A percentile compares a stretch with the other conserved stretches of the same genome.
Evolutionary conservation across 192 early-diverging fungal genomes (phyloP).

Genomic region (Kappamyces sp.): DNA sequence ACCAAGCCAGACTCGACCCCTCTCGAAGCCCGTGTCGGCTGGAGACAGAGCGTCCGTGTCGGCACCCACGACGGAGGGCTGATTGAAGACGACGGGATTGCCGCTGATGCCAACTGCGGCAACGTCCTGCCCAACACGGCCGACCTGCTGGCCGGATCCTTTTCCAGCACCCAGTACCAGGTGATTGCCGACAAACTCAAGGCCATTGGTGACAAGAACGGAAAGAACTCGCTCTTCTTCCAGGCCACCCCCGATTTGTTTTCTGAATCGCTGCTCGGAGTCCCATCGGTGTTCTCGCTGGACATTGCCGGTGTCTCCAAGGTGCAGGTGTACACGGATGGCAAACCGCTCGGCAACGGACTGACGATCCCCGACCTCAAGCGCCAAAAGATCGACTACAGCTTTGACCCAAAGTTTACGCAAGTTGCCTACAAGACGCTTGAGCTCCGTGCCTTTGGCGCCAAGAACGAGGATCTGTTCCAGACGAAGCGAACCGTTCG

Average conservation of each 20-base stretch:
- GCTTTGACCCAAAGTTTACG: no score
- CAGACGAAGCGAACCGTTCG: no score
- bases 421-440: no score
- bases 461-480: no score
- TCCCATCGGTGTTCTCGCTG: no score
- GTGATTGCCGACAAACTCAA: conserved; percentile 15
- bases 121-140: conserved; percentile 7
- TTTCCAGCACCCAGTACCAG: background rate
- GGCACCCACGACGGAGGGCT: conserved; percentile 6
- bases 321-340: no score
- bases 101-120: conserved; percentile 2
- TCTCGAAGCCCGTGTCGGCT: conserved; percentile 6
- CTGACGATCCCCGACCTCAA: no score
- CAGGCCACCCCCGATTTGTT: background rate
- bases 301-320: no score
- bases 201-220: background rate
- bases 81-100: conserved; percentile 12
- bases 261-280: no score
- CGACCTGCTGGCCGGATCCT: background rate
- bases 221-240: background rate
- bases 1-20: background rate
- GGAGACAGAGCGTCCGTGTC: conserved; percentile 9
- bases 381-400: no score
- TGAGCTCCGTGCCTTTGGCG: no score
- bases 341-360: no score